Conservation (phyloP, 2,329 filamentous ascomycete species). For the Alternaria gaisen region DNA sequence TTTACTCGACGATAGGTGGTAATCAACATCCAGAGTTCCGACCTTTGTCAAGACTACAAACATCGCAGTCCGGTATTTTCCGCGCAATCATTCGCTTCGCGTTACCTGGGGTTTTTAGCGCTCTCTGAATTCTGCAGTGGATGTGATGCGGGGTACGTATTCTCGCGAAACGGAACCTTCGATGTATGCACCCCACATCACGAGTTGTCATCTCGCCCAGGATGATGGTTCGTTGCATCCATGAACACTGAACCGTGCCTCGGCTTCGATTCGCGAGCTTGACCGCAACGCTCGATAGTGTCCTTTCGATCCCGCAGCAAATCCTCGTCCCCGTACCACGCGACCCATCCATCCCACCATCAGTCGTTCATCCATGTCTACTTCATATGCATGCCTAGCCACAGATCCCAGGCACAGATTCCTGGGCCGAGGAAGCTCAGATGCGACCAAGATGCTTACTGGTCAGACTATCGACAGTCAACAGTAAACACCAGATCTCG, state of each 20-base stretch:
- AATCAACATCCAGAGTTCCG: background rate
- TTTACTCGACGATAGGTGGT: background rate
- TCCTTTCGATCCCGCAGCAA: background rate
- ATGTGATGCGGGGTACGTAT: constrained; percentile 1
- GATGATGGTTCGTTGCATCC: background rate
- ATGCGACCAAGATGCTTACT: background rate
- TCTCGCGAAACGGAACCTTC: background rate
- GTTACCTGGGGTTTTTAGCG: background rate
- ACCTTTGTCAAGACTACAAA: background rate
- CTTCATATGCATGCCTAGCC: background rate
- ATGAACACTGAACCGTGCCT: constrained; percentile 4
- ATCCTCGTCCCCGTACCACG: background rate
- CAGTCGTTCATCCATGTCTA: background rate
- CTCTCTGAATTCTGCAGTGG: background rate
- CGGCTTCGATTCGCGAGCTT: constrained; percentile 2
- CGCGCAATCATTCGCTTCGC: background rate
- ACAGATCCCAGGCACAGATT: background rate
- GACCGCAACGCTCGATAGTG: constrained; percentile 1
- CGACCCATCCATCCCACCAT: constrained; percentile 4
- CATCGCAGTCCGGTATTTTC: background rate
- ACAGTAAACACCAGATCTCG: background rate
- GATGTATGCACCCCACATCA: constrained; percentile 9
- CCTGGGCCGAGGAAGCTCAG: background rate
- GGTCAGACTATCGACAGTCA: background rate
- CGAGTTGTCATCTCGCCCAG: background rate